Percentiles rank a stretch among this genome's conserved stretches.
Conservation (phyloP, 495 filamentous ascomycete species). For the Lindgomyces ingoldianus region DNA sequence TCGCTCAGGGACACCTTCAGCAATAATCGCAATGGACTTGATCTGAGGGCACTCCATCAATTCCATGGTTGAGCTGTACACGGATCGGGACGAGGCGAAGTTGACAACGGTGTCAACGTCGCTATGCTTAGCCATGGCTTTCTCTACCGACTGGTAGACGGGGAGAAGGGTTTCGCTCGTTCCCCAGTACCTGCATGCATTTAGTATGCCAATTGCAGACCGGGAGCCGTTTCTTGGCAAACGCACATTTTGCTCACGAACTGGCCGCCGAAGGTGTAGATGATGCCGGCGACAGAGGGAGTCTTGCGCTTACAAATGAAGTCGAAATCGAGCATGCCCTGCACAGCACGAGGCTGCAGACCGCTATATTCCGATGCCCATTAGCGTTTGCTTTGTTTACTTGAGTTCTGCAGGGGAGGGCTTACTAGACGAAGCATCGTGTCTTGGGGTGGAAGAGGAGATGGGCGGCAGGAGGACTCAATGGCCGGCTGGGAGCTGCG, state of each 20-base stretch:
- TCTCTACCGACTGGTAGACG: slow-evolving; percentile 92
- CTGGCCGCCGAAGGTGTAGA: slow-evolving; percentile 99
- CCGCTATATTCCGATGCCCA: slow-evolving; percentile 54
- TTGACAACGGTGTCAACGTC: slow-evolving; percentile 98
- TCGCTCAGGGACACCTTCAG: slow-evolving; percentile 97
- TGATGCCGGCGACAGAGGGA: slow-evolving; percentile 97
- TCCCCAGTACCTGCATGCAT: slow-evolving; percentile 78
- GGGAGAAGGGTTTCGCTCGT: slow-evolving; percentile 98
- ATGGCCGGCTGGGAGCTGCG: slow-evolving; percentile 83
- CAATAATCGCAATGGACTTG: slow-evolving; percentile 97
- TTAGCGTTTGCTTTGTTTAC: slow-evolving; percentile 23
- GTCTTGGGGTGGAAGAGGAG: slow-evolving; percentile 98
- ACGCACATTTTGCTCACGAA: slow-evolving; percentile 98
- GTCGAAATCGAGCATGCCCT: slow-evolving; percentile 99
- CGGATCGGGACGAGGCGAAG: slow-evolving; percentile 97
- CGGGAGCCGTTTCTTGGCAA: slow-evolving; percentile 14
- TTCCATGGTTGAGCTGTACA: slow-evolving; percentile 98
- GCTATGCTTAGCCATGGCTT: slow-evolving; percentile 94
- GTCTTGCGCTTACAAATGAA: slow-evolving; percentile 99
- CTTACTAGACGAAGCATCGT: slow-evolving; percentile 97
- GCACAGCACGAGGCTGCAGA: slow-evolving; percentile 94
- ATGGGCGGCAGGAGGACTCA: slow-evolving; percentile 81
- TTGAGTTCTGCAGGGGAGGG: slow-evolving; percentile 18
- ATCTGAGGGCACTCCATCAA: slow-evolving; percentile 97
- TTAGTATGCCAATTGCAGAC: slow-evolving; percentile 27